These are phyloP conservation scores for Ogataea paradorogensis DNA, from an alignment of 805 yeast species.

Conservation along the genomic window DNA sequence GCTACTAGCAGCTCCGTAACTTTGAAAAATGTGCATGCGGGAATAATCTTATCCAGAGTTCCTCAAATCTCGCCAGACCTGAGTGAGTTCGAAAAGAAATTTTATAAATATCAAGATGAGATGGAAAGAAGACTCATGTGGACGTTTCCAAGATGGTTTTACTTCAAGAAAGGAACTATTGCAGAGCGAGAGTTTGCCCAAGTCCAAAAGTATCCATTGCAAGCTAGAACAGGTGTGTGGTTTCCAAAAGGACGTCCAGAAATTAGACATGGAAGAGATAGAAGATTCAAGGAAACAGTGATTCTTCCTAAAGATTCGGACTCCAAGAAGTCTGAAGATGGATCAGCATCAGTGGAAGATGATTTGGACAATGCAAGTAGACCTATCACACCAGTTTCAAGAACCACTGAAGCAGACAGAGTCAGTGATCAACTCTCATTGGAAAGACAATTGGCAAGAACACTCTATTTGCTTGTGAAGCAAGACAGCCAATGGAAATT, in stretches of 20 bases:
- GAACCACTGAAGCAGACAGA: constrained; percentile 76
- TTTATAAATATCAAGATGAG: constrained; percentile 80
- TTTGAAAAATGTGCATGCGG: constrained; percentile 36
- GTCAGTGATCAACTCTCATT: constrained; percentile 59
- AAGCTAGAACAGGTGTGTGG: constrained; percentile 70
- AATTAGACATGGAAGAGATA: constrained; percentile 82
- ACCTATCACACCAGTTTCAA: constrained; percentile 65
- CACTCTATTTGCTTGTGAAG: constrained; percentile 72
- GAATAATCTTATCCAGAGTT: constrained; percentile 68
- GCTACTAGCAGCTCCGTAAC: constrained; percentile 8
- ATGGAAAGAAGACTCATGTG: constrained; percentile 90
- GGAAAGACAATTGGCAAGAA: constrained; percentile 75
- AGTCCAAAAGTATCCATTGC: constrained; percentile 73
- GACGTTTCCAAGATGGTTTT: constrained; percentile 94
- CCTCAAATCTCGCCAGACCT: constrained; percentile 84
- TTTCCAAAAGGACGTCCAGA: constrained; percentile 85
- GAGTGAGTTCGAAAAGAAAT: constrained; percentile 67
- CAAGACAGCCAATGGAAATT: constrained; percentile 59
- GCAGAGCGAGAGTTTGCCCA: constrained; percentile 77
- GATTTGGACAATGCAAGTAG: constrained; percentile 57
- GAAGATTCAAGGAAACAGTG: constrained; percentile 75
- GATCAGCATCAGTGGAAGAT: constrained; percentile 16
- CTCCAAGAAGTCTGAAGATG: constrained; percentile 15
- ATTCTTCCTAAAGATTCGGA: constrained; percentile 57
- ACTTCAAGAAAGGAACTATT: constrained; percentile 85